Evolutionary conservation across 768 basidiomycete species (phyloP).

Genomic region (Leucogyrophana mollusca): DNA sequence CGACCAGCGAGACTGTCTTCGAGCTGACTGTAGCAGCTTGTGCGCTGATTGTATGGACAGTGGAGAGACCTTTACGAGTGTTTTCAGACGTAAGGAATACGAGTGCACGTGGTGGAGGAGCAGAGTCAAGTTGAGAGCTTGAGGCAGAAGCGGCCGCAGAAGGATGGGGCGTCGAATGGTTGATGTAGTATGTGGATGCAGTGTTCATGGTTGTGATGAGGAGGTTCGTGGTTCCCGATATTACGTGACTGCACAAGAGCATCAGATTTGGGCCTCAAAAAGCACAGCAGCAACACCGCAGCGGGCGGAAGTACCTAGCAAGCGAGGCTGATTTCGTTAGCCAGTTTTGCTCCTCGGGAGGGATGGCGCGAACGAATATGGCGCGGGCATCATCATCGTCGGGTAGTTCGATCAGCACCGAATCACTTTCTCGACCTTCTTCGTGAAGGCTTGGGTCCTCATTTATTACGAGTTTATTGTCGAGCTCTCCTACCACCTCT

Average conservation of each 20-base stretch:
- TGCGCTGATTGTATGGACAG: conserved; percentile 62
- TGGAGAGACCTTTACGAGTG: conserved; percentile 55
- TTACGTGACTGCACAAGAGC: conserved; percentile 50
- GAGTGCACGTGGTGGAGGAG: conserved; percentile 39
- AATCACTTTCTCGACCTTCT: conserved; percentile 52
- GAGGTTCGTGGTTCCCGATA: conserved; percentile 64
- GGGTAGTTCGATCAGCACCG: conserved; percentile 73
- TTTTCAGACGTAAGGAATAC: conserved; percentile 60
- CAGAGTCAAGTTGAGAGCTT: conserved; percentile 27
- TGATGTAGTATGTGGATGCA: conserved; percentile 62
- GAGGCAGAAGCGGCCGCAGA: conserved; percentile 23
- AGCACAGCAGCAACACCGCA: conserved; percentile 45
- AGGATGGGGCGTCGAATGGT: conserved; percentile 52
- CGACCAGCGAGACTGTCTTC: conserved; percentile 60
- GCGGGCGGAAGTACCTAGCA: conserved; percentile 24
- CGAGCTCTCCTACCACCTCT: conserved; percentile 69
- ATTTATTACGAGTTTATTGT: conserved; percentile 50
- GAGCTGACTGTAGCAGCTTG: conserved; percentile 66
- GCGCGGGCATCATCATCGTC: conserved; percentile 44
- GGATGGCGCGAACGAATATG: conserved; percentile 60
- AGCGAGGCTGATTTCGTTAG: conserved; percentile 37
- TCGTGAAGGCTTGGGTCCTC: conserved; percentile 58
- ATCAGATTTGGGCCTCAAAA: conserved; percentile 2
- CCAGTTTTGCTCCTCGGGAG: conserved; percentile 70
- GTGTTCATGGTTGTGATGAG: conserved; percentile 59